A percentile compares a stretch with the other conserved stretches of the same genome.
phyloP scores from a whole-genome alignment of 2,329 filamentous ascomycete genomes.

The Ophiostoma quercus region DNA sequence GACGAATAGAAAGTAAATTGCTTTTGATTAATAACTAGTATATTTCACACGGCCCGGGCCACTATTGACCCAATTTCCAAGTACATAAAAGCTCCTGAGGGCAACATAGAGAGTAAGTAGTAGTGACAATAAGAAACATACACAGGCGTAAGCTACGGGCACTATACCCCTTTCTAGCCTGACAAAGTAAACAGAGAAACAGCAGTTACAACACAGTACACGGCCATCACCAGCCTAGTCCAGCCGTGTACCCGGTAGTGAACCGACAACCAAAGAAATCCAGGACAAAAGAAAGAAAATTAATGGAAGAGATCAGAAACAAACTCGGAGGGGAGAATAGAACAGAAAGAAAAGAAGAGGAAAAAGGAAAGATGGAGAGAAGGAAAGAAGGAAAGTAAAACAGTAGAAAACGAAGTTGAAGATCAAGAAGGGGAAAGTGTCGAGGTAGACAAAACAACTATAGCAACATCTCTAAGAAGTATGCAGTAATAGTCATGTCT shows the following conservation, averaged over 20 bases:
- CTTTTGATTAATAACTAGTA: not conserved
- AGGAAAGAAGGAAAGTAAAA: conserved; percentile 6
- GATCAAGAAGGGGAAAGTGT: not conserved
- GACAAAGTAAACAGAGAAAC: not conserved
- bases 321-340: conserved; percentile 3
- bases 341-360: not conserved
- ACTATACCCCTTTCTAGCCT: not conserved
- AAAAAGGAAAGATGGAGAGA: not conserved
- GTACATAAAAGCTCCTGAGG: not conserved
- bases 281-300: not conserved
- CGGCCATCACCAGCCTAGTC: not conserved
- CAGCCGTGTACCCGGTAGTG: not conserved
- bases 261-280: not conserved
- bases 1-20: not conserved
- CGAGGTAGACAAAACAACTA: not conserved
- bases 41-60: not conserved
- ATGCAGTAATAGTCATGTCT: not conserved
- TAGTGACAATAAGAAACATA: not conserved
- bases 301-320: not conserved
- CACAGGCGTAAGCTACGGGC: not conserved
- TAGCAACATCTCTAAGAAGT: not conserved
- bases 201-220: not conserved
- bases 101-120: too few relatives aligned
- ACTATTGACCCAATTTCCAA: not conserved
- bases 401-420: not conserved